These are phyloP conservation scores for Leccinum truebloodii DNA, from an alignment of 768 basidiomycete species.

Conservation along the genomic window DNA sequence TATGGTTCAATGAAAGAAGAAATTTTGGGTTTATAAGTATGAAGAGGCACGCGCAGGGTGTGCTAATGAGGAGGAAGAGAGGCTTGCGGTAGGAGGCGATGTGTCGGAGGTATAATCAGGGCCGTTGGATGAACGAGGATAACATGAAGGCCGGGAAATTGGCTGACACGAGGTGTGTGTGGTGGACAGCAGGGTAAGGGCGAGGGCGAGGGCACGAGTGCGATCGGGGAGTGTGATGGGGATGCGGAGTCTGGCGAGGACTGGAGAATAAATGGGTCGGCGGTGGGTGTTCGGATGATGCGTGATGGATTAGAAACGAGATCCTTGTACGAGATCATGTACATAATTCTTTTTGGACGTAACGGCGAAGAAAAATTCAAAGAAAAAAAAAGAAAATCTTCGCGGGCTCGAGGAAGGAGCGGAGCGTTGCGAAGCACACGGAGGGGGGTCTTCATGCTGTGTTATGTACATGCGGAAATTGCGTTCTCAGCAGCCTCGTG, in stretches of 20 bases:
- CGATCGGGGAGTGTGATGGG: constrained; percentile 31
- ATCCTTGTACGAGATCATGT: constrained; percentile 13
- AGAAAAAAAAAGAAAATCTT: constrained; percentile 24
- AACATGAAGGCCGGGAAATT: constrained; percentile 47
- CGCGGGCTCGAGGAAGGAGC: constrained; percentile 29
- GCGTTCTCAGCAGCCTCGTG: constrained; percentile 30
- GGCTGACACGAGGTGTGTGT: constrained; percentile 51
- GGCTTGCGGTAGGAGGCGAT: constrained; percentile 42
- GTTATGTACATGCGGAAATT: constrained; percentile 33
- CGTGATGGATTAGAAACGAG: constrained; percentile 26
- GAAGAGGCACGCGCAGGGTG: constrained; percentile 44
- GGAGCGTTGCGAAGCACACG: constrained; percentile 16
- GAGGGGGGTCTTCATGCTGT: constrained; percentile 15
- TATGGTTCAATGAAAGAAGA: constrained; percentile 47
- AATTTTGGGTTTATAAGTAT: constrained; percentile 56
- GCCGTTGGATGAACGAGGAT: constrained; percentile 45
- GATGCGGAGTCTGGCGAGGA: constrained; percentile 24
- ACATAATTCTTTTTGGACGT: constrained; percentile 21
- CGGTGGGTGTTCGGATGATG: constrained; percentile 31
- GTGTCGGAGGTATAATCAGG: constrained; percentile 42
- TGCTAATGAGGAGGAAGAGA: constrained; percentile 41
- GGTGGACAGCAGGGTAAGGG: constrained; percentile 41
- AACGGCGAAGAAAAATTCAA: constrained; percentile 18
- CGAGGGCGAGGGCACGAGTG: constrained; percentile 33
- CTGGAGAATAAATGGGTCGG: constrained; percentile 34